Conservation (phyloP, 129 eudicot genomes). For the Artemisia argyi region DNA sequence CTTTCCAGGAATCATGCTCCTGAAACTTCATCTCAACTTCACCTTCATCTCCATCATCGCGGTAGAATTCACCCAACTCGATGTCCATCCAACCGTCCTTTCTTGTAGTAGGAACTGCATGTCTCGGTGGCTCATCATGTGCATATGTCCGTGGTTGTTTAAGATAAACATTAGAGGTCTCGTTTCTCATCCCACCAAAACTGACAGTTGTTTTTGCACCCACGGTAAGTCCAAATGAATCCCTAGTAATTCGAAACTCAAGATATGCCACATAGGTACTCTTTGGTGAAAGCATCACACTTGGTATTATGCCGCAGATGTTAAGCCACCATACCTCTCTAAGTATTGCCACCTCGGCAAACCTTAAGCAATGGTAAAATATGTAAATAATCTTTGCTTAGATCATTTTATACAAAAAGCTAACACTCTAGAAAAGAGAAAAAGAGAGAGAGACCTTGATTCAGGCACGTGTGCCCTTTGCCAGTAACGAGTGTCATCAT, state of each 20-base stretch:
- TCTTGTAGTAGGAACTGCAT: slow-evolving; percentile 7
- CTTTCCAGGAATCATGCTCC: slow-evolving; percentile 35
- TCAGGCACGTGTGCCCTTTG: too few relatives aligned
- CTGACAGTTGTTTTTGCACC: slow-evolving; percentile 27
- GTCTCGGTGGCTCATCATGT: background rate
- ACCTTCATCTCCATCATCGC: slow-evolving; percentile 27
- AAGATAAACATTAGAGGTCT: slow-evolving; percentile 17
- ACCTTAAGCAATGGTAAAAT: too few relatives aligned
- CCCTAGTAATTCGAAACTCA: slow-evolving; percentile 22
- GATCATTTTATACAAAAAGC: too few relatives aligned
- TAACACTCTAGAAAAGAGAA: too few relatives aligned
- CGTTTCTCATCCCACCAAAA: slow-evolving; percentile 15
- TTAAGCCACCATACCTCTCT: slow-evolving; percentile 53
- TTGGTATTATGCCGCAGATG: slow-evolving; percentile 31
- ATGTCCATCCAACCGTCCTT: slow-evolving; percentile 51
- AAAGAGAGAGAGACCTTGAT: too few relatives aligned
- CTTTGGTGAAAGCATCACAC: slow-evolving; percentile 29
- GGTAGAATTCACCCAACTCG: slow-evolving; percentile 39
- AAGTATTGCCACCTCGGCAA: too few relatives aligned
- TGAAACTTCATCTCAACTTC: slow-evolving; percentile 39
- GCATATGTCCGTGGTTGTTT: background rate
- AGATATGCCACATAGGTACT: slow-evolving; percentile 39
- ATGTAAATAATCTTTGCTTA: too few relatives aligned
- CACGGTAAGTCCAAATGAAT: slow-evolving; percentile 17
- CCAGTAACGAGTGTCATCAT: too few relatives aligned